Evolutionary conservation across 2,329 filamentous ascomycete species (phyloP), one percentile per base, ranked within the genome.

Genomic region (Nothophaeocryptopus gaeumannii): DNA sequence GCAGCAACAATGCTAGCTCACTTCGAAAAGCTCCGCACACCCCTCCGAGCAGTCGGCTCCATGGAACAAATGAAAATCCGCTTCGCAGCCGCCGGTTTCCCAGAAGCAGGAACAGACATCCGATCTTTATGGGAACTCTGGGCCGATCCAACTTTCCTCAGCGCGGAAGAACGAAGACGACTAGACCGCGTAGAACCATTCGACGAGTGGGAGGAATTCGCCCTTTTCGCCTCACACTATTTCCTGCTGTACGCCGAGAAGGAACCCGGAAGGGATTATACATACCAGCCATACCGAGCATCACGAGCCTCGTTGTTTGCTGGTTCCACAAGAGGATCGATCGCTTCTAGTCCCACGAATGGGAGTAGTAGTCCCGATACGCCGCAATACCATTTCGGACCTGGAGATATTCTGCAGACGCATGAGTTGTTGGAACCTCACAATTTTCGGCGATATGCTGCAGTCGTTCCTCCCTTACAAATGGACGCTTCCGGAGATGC

Each of bases 121-220:
- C 79, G 80, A 65, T 88, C 84, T 60, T 74, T 96, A 9, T 96
- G 91, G 89, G 80, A 89, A 47, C 74, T 90, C 1, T 96, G 91
- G 91, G 82, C 79, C 9, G 82, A 87, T 57, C 74, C 82, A 11
- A 64, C 72, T 2, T 91, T 91, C 66, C 70, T 95, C 14, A 75
- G 74, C 5, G 63, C 77, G 1, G 69, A 76, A 1, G 78, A 88
- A 54, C 79, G 88, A 55, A 72, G 66, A 32, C 72, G 71, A 9
- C 71, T 96, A 11, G 85, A 96, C 59, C 64, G 72, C 1, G 70
- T 90, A 12, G 92, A 96, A 63, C 83, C 86, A 1, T 96, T 97
- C 64, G 92, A 97, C 67, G 91, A 96, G 70, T 96, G 89, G 89
- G 92, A 97, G 69, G 92, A 96, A 63, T 90, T 96, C 64, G 84